Evolutionary conservation across 2,329 filamentous ascomycete species (phyloP).

Genomic region (Metarhizium sp.): DNA sequence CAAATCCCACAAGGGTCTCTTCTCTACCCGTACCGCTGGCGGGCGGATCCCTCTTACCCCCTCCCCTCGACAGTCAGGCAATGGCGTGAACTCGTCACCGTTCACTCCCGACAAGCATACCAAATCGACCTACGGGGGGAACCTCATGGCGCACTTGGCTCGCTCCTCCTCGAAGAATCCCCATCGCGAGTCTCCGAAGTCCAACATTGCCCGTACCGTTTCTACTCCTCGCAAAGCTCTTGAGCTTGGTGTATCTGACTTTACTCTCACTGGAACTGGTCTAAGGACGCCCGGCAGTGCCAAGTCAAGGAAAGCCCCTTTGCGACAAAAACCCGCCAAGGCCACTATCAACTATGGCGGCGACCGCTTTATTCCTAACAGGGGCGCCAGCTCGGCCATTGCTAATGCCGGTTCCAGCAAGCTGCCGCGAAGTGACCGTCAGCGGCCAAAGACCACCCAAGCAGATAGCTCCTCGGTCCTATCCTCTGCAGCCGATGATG

Average conservation of each 20-base stretch:
- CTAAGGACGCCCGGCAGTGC: conserved; percentile 49
- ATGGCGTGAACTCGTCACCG: conserved; percentile 56
- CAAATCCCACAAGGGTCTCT: conserved; percentile 90
- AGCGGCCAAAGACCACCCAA: conserved; percentile 62
- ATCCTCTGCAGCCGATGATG: conserved; percentile 70
- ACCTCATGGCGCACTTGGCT: conserved; percentile 69
- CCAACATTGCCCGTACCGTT: conserved; percentile 73
- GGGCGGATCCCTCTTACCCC: conserved; percentile 92
- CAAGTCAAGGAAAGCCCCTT: conserved; percentile 45
- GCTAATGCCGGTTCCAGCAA: conserved; percentile 74
- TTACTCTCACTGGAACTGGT: conserved; percentile 79
- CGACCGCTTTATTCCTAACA: conserved; percentile 95
- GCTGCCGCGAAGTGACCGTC: conserved; percentile 61
- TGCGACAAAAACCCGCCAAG: conserved; percentile 56
- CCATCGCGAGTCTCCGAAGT: conserved; percentile 86
- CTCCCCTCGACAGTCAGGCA: conserved; percentile 64
- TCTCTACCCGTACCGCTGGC: conserved; percentile 86
- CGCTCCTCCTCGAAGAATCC: conserved; percentile 56
- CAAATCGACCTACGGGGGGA: conserved; percentile 73
- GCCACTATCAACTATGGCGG: conserved; percentile 71
- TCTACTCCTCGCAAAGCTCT: conserved; percentile 73
- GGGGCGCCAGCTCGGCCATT: conserved; percentile 80
- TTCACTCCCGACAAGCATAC: conserved; percentile 62
- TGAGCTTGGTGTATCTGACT: conserved; percentile 88
- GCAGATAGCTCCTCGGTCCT: conserved; percentile 67